Percentiles rank a stretch among this genome's conserved stretches.
phyloP scores from a whole-genome alignment of 176 grass and related monocot genomes.

The Aegilops tauschii region DNA sequence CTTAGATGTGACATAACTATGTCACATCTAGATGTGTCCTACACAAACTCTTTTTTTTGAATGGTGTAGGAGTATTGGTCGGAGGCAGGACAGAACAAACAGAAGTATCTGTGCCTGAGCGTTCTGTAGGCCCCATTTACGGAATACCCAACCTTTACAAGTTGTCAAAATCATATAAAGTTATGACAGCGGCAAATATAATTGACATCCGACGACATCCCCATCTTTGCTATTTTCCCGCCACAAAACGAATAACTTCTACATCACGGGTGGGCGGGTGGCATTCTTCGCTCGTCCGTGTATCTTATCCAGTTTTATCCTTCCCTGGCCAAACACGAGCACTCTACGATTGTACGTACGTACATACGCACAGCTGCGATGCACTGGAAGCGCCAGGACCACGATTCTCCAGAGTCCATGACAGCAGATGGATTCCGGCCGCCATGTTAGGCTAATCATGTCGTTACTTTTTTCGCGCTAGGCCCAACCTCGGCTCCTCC shows the following conservation, averaged over 20 bases:
- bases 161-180: not conserved
- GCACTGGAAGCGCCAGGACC: not conserved
- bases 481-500: not conserved
- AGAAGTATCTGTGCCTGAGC: not conserved
- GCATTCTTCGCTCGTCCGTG: not conserved
- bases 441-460: slow-evolving; percentile 8
- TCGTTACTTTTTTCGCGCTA: not conserved
- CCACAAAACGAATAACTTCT: not conserved
- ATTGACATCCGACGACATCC: not conserved
- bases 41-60: too few species aligned
- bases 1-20: too few species aligned
- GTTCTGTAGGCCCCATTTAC: not conserved
- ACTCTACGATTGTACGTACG: not conserved
- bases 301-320: not conserved
- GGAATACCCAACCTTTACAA: not conserved
- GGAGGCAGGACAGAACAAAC: not conserved
- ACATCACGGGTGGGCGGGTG: not conserved
- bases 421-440: not conserved
- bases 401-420: not conserved
- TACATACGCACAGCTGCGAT: not conserved
- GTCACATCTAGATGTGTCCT: too few species aligned
- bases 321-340: not conserved
- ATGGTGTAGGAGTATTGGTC: not conserved
- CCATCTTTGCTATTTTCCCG: not conserved
- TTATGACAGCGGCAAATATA: not conserved